Evolutionary conservation across 768 basidiomycete genomes (phyloP), one percentile per base, ranked within the genome.

Genomic region (Phylloporus sp.): DNA sequence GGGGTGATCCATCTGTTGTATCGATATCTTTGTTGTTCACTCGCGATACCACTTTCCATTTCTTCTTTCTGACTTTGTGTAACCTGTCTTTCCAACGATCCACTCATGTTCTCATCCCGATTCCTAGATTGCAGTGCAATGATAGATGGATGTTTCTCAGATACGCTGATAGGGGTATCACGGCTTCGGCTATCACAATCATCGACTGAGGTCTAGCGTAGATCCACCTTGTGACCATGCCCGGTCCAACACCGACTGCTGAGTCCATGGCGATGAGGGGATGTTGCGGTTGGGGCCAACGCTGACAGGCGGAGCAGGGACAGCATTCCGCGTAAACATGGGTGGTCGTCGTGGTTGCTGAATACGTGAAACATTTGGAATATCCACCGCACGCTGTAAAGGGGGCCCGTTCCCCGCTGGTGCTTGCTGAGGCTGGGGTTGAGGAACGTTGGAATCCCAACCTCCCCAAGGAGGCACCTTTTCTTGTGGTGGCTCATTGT

Each of bases 341-440:
- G 75, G 77, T 10, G 80, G 68, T 55, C 82, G 71, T 50, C 81
- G 72, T 13, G 74, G 76, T 8, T 73, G 77, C 21, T 72, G 80
- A 55, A 75, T 67, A 15, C 80, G 72, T 66, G 75, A 72, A 14
- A 68, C 70, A n/a, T 71, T 73, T 31, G 75, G 78, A 50, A 78
- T 54, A 40, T 80, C 79, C 67, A 76, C 66, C 20, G 72, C 66
- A 21, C 77, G 68, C 55, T 77, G 79, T 44, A 75, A 60, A 14
- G 70, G 69, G 1, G 60, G 58, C 41, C 43, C 62, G 28, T 52
- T 61, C 24, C 49, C 55, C 5, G 33, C 34, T 4, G 50, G 59
- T 38, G 42, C 66, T 44, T 57, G 57, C 27, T 64, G 66, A 46
- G 72, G 70, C 38, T 60, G 56, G 38, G 60, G 56, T 21, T 53